Conservation (phyloP, 768 basidiomycete species). For the Termitomyces sp. region DNA sequence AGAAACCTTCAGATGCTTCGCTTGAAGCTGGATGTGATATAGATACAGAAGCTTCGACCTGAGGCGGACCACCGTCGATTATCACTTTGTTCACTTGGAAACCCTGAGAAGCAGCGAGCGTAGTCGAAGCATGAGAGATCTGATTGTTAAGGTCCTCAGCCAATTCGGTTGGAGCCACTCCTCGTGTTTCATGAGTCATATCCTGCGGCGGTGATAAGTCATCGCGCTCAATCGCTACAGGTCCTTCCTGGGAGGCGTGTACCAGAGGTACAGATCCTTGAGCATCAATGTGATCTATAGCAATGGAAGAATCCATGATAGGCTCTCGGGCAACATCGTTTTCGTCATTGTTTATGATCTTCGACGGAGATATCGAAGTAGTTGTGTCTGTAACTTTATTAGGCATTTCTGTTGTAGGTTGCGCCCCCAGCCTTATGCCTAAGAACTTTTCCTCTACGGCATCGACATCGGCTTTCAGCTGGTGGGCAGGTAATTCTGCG, state of each 20-base stretch:
- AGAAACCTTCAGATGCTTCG: conserved; percentile 17
- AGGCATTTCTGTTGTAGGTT: background rate
- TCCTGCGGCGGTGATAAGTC: background rate
- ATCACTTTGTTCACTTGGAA: background rate
- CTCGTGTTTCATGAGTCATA: background rate
- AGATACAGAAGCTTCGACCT: background rate
- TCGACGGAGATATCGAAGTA: background rate
- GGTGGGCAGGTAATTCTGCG: conserved; percentile 21
- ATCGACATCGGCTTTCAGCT: conserved; percentile 9
- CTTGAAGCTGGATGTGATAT: background rate
- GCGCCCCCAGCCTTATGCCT: conserved; percentile 22
- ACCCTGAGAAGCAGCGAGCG: background rate
- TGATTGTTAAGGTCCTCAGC: background rate
- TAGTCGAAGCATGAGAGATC: background rate
- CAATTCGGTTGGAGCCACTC: background rate
- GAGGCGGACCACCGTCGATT: background rate
- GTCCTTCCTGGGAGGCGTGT: background rate
- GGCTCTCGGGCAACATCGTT: background rate
- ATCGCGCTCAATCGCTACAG: background rate
- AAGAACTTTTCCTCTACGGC: conserved; percentile 29
- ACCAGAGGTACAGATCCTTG: background rate
- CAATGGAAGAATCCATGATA: background rate
- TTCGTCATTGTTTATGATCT: background rate
- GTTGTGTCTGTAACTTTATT: background rate
- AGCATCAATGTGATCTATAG: background rate